Conservation (phyloP, 257 asterid species). For the Plectranthus barbatus region DNA sequence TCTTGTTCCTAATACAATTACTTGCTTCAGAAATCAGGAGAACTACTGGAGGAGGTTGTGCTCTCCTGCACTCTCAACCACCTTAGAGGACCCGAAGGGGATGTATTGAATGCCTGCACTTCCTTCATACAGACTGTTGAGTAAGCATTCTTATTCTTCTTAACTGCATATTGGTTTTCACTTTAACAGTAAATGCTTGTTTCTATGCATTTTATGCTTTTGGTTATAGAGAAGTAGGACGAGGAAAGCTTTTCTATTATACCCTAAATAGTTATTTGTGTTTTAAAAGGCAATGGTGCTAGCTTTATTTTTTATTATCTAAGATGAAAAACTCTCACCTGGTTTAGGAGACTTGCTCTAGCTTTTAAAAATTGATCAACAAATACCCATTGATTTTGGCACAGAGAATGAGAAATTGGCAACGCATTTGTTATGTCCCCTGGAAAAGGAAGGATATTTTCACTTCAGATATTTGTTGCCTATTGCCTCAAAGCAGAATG, state of each 20-base stretch:
- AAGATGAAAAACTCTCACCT: neutral
- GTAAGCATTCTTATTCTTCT: constrained; percentile 38
- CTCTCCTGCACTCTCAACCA: constrained; percentile 84
- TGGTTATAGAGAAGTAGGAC: neutral
- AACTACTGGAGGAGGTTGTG: constrained; percentile 84
- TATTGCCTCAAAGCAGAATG: neutral
- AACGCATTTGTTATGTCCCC: neutral
- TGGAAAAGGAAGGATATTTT: neutral
- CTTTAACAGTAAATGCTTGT: neutral
- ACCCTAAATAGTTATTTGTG: neutral
- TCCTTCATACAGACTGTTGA: constrained; percentile 68
- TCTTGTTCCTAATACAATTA: constrained; percentile 19
- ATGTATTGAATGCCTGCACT: constrained; percentile 55
- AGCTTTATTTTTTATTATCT: neutral
- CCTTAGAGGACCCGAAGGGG: constrained; percentile 44
- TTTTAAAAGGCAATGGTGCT: neutral
- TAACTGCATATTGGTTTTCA: neutral
- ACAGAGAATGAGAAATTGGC: neutral
- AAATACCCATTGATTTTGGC: neutral
- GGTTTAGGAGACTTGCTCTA: neutral
- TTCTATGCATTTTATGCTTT: neutral
- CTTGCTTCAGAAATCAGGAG: constrained; percentile 76
- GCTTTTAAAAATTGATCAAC: neutral
- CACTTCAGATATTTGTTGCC: neutral
- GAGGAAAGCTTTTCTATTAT: neutral